Conservation (phyloP, 495 filamentous ascomycete species). For the Aspergillus cristatus region DNA sequence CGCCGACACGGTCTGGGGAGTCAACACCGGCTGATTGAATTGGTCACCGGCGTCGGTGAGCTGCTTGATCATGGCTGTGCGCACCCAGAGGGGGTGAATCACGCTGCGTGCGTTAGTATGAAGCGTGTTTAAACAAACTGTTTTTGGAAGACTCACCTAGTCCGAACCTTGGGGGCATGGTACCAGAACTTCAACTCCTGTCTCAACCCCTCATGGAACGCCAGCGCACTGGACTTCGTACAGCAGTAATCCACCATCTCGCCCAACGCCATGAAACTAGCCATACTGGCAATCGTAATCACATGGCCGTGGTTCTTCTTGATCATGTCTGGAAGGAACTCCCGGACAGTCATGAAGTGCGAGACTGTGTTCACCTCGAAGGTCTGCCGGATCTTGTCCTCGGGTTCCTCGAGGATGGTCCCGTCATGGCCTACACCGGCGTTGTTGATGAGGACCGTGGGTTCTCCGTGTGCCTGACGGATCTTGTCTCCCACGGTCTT, state of each 20-base stretch:
- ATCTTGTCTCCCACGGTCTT: conserved; percentile 34
- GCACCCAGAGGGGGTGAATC: conserved; percentile 38
- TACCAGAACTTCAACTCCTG: conserved; percentile 37
- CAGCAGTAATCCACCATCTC: conserved; percentile 46
- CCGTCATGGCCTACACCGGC: conserved; percentile 43
- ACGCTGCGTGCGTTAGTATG: conserved; percentile 14
- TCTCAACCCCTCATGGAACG: conserved; percentile 43
- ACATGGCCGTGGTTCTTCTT: conserved; percentile 51
- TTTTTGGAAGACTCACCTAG: conserved; percentile 20
- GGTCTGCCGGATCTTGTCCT: conserved; percentile 36
- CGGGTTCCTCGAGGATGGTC: conserved; percentile 38
- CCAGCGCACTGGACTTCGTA: conserved; percentile 47
- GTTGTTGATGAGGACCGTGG: conserved; percentile 53
- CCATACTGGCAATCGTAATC: conserved; percentile 46
- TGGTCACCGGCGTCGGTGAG: conserved; percentile 27
- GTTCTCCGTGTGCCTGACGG: conserved; percentile 36
- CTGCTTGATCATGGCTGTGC: conserved; percentile 35
- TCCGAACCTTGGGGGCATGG: conserved; percentile 33
- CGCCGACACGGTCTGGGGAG: conserved; percentile 25
- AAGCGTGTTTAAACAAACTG: background rate
- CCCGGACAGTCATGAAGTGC: conserved; percentile 48
- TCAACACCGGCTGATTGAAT: conserved; percentile 31
- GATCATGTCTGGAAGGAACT: conserved; percentile 55
- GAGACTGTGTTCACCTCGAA: conserved; percentile 54
- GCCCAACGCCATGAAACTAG: conserved; percentile 40